Conservation (phyloP, 371 early-diverging fungal genomes). For the Pancytospora philotis region DNA sequence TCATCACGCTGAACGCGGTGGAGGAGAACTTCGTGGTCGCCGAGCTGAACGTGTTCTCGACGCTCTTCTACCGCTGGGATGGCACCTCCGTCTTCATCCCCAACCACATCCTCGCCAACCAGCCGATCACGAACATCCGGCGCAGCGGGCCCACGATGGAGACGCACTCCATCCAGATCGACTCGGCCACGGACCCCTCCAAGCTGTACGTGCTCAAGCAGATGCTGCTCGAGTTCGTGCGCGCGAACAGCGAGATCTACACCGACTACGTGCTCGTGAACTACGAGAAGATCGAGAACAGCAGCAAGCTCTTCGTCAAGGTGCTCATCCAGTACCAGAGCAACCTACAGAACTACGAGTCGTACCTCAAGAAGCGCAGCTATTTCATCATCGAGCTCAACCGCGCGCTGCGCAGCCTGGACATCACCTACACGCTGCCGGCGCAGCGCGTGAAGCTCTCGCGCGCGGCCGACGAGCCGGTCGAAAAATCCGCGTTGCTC, state of each 20-base stretch:
- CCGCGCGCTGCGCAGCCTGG: conserved; percentile 36
- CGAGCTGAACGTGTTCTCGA: conserved; percentile 60
- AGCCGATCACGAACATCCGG: conserved; percentile 56
- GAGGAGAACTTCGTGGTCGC: conserved; percentile 59
- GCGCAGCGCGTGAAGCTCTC: conserved; percentile 42
- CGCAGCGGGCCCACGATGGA: conserved; percentile 57
- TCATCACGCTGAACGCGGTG: conserved; percentile 50
- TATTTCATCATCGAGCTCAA: conserved; percentile 57
- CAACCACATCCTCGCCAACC: conserved; percentile 52
- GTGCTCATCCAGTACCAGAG: conserved; percentile 58
- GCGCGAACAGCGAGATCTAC: conserved; percentile 50
- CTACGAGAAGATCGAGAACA: conserved; percentile 58
- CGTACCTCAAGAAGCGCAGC: conserved; percentile 55
- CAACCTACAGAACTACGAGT: conserved; percentile 59
- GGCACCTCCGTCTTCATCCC: conserved; percentile 58
- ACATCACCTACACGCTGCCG: conserved; percentile 56
- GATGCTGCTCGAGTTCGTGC: conserved; percentile 49
- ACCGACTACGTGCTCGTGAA: conserved; percentile 58
- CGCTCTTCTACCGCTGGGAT: conserved; percentile 59
- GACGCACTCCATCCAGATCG: conserved; percentile 56
- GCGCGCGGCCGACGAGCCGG: no score
- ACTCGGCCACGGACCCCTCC: conserved; percentile 43
- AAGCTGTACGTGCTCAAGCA: conserved; percentile 52
- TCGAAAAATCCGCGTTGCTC: no score
- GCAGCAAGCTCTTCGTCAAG: conserved; percentile 58